Conservation (phyloP, 179 eudicot genomes). For the Gypsophila paniculata region DNA sequence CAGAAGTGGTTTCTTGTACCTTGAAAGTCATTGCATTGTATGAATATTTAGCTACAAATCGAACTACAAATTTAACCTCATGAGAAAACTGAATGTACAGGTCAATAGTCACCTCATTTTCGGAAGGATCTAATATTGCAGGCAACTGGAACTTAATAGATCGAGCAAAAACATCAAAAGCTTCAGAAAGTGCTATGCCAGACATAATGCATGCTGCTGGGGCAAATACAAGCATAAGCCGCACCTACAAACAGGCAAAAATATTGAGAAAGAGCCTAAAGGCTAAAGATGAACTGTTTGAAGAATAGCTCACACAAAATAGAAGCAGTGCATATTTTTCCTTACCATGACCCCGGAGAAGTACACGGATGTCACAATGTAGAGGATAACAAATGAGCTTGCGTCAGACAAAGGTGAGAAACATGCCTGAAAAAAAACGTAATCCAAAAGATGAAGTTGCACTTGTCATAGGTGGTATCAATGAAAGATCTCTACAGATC, state of each 20-base stretch:
- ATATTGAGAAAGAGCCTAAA: neutral
- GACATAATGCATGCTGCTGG: constrained; percentile 98
- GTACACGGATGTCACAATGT: constrained; percentile 86
- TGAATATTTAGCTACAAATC: constrained; percentile 22
- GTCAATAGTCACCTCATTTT: constrained; percentile 37
- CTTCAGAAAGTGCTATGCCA: constrained; percentile 96
- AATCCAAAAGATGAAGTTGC: neutral
- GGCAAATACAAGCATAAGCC: constrained; percentile 95
- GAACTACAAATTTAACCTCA: neutral
- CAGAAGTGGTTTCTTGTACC: constrained; percentile 63
- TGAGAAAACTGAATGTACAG: neutral
- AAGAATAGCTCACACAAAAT: neutral
- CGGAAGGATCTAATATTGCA: constrained; percentile 33
- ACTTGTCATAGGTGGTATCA: constrained; percentile 14
- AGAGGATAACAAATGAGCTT: constrained; percentile 89
- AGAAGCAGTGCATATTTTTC: constrained; percentile 4
- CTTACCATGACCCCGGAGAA: constrained; percentile 99
- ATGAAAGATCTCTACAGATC: constrained; percentile 7
- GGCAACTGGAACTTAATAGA: constrained; percentile 74
- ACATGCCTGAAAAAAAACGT: constrained; percentile 58
- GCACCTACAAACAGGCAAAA: constrained; percentile 52
- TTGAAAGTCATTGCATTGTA: constrained; percentile 33
- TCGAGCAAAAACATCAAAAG: constrained; percentile 73
- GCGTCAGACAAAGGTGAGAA: constrained; percentile 96
- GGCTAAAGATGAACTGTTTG: neutral